phyloP scores from a whole-genome alignment of 1,284 basidiomycete genomes.

The Cystobasidiaceae sp. region DNA sequence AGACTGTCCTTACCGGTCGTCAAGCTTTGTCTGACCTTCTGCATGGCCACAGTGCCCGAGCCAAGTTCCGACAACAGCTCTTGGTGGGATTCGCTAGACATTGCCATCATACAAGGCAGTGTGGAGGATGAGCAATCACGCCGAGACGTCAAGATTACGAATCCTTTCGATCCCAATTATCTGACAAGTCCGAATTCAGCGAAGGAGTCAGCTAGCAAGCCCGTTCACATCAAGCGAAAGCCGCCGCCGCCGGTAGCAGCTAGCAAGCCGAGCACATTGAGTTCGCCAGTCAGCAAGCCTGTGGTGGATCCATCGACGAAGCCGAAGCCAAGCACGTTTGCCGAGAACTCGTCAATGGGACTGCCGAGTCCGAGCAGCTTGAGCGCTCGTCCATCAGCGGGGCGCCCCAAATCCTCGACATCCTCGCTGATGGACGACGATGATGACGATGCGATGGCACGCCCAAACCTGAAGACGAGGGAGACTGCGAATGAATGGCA shows the following conservation, averaged over 20 bases:
- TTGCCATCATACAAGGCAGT: neutral
- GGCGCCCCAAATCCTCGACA: neutral
- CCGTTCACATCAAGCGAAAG: slow-evolving; percentile 15
- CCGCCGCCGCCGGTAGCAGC: slow-evolving; percentile 11
- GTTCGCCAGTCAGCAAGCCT: neutral
- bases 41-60: neutral
- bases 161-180: slow-evolving; percentile 23
- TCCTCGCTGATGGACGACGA: slow-evolving; percentile 13
- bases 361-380: too few species aligned
- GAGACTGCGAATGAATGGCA: slow-evolving; percentile 29
- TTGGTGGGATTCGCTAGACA: slow-evolving; percentile 28
- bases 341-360: too few species aligned
- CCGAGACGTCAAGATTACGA: neutral
- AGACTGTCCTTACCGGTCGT: neutral
- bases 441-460: slow-evolving; percentile 1
- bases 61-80: slow-evolving; percentile 14
- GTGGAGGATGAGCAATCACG: neutral
- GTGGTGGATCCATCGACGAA: neutral
- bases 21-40: neutral
- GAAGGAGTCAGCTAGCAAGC: neutral
- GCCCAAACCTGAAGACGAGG: neutral
- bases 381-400: neutral
- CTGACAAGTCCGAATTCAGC: neutral
- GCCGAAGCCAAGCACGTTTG: neutral
- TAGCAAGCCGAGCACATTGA: neutral